These are phyloP conservation scores for Trametes elegans DNA, from an alignment of 768 basidiomycete species.

Conservation along the genomic window DNA sequence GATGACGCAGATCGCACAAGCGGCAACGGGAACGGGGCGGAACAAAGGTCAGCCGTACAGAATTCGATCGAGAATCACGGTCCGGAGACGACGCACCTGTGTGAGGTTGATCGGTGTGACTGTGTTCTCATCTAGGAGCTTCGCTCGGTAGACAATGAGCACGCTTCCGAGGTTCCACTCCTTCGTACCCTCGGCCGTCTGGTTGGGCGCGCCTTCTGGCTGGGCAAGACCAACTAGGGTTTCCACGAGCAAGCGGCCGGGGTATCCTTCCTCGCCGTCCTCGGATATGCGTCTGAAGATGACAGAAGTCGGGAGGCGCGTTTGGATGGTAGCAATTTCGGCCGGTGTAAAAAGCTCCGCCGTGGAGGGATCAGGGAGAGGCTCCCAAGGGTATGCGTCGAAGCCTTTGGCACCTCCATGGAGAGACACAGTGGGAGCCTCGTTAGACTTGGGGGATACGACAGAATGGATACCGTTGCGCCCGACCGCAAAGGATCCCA, in stretches of 20 bases:
- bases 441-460: slow-evolving; percentile 36
- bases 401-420: slow-evolving; percentile 72
- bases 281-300: slow-evolving; percentile 58
- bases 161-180: slow-evolving; percentile 62
- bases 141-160: slow-evolving; percentile 67
- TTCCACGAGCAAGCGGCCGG: slow-evolving; percentile 60
- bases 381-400: slow-evolving; percentile 54
- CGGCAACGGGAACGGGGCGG: neutral
- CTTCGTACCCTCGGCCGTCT: slow-evolving; percentile 19
- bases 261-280: slow-evolving; percentile 72
- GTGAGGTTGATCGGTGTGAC: slow-evolving; percentile 78
- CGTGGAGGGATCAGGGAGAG: slow-evolving; percentile 36
- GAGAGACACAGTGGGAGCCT: slow-evolving; percentile 52
- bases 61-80: neutral
- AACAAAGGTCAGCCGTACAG: neutral
- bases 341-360: slow-evolving; percentile 52
- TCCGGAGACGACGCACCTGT: slow-evolving; percentile 45
- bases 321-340: slow-evolving; percentile 47
- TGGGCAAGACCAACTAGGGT: slow-evolving; percentile 30
- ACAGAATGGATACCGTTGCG: slow-evolving; percentile 50
- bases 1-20: neutral
- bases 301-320: slow-evolving; percentile 35
- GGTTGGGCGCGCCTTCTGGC: slow-evolving; percentile 29
- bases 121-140: slow-evolving; percentile 45
- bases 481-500: slow-evolving; percentile 43